Base-by-base conservation (phyloP, 352 stramenopile species). In the Stramenopiles sp. region DNA sequence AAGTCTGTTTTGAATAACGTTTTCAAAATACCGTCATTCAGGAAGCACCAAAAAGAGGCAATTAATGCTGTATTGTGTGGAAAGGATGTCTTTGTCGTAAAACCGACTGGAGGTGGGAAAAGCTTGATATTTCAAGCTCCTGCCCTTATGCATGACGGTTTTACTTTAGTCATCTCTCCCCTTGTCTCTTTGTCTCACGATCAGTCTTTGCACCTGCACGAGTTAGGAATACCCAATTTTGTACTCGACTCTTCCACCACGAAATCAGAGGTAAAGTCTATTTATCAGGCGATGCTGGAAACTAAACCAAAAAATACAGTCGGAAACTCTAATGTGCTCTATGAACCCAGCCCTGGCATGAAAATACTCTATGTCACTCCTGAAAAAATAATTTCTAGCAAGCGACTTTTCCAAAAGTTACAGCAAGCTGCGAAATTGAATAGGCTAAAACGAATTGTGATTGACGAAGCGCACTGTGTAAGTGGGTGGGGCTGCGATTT, bases 111-210 rank as follows among this genome's bases (percentile, higher is more conserved):
- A 75, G 89, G 90, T 55, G 89, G 90, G 71, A 94, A 93, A 83
- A 92, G 88, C 31, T 85, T 98, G 0, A 95, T 89, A 67, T 97
- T 96, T 82, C 90, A 97, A 83, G 83, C 97, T 0, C 91, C 92
- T 14, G 90, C 91, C 0, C 80, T 95, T 0, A 76, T 91, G 0
- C 85, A 92, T 81, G 80, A 86, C 32, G 87, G 88, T 0, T 88
- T 97, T 32, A 96, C 91, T 0, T 84, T 98, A 0, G 93, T 97
- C 0, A 88, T 97, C 75, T 96, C 90, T 1, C 94, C 94, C 25
- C 82, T 98, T 55, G 81, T 97, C 30, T 96, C 91, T 29, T 88
- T 98, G 14, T 97, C 97, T 32, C 87, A 92, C 81, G 92, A 98
- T 84, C 93, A 97, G 84, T 91, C 71, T 14, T 33, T 78, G 71